Base-by-base conservation (phyloP, 2,329 filamentous ascomycete species). In the Allantophomopsis lycopodina region DNA sequence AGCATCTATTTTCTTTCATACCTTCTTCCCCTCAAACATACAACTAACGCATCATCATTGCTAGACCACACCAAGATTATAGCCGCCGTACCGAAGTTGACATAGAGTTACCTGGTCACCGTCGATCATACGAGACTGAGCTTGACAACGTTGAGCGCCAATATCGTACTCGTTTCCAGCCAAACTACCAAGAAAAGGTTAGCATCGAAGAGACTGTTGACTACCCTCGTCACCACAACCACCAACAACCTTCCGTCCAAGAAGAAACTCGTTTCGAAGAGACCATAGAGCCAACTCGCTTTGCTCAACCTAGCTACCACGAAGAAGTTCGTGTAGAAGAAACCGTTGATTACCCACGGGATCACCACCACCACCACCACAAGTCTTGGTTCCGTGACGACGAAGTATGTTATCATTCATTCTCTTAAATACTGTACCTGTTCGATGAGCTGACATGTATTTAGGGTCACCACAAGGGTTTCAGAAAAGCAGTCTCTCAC, bases 141-240 rank as follows among this genome's bases (percentile, higher is more conserved):
- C 68, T 80, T 59, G 76, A 81, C 63, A 59, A 71, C 50, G 73
- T 73, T 56, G 76, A 81, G 63, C 73, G 71, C 62, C 68, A 78
- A 61, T 79, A 79, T 60, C 75, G 76, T 55, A 63, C 74, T 57
- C 72, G 71, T 49, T 65, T 68, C 61, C 71, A 73, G 50, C 66
- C 70, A 49, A 60, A 56, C 55, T 65, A 65, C 59, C 63, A 68
- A 59, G 64, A 72, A 55, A 68, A 76, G 55, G 61, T 69, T 47
- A 71, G 71, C 57, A 61, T 81, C 44, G 51, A 58, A 50, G 42
- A 50, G 33, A 58, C 56, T 44, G 53, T 58, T 46, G 55, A 60
- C 39, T 48, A 50, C 41, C 50, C 56, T 54, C 68, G 71, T 55
- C 75, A 79, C 63, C 74, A 7, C 7, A 20, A 75, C 50, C 70